Evolutionary conservation across 2,329 filamentous ascomycete genomes (phyloP).

Genomic region (Calycina herbarum): DNA sequence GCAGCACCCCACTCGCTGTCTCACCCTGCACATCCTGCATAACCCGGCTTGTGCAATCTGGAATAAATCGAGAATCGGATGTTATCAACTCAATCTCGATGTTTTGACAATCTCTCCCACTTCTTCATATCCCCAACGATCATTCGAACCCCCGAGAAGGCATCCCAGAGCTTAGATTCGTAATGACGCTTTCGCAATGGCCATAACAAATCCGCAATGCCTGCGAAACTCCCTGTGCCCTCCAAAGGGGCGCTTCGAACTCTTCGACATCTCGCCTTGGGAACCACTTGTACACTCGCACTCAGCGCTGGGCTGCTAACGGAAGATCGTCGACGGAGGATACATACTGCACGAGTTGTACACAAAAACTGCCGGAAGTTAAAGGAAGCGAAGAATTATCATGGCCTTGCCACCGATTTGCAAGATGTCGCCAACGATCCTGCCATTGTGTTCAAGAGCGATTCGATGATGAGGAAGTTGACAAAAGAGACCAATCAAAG

Average conservation of each 20-base stretch:
- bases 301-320: constrained; percentile 45
- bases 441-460: constrained; percentile 24
- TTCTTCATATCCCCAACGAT: neutral
- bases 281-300: constrained; percentile 57
- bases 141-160: neutral
- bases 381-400: constrained; percentile 45
- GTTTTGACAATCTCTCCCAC: neutral
- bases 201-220: constrained; percentile 29
- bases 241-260: constrained; percentile 57
- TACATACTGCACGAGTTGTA: constrained; percentile 51
- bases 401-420: constrained; percentile 33
- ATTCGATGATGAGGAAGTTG: constrained; percentile 17
- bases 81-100: neutral
- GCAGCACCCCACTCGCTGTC: too few relatives aligned
- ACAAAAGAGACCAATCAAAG: constrained; percentile 17
- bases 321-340: constrained; percentile 57
- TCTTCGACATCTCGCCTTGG: constrained; percentile 55
- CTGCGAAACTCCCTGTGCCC: constrained; percentile 48
- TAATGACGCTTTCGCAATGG: constrained; percentile 22
- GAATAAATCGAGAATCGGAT: neutral
- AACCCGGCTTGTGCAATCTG: too few relatives aligned
- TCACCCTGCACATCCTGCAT: too few relatives aligned
- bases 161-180: neutral
- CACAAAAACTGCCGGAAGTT: constrained; percentile 55
- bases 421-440: constrained; percentile 30